Evolutionary conservation across 495 filamentous ascomycete species (phyloP).

Genomic region (Neurospora sp.): DNA sequence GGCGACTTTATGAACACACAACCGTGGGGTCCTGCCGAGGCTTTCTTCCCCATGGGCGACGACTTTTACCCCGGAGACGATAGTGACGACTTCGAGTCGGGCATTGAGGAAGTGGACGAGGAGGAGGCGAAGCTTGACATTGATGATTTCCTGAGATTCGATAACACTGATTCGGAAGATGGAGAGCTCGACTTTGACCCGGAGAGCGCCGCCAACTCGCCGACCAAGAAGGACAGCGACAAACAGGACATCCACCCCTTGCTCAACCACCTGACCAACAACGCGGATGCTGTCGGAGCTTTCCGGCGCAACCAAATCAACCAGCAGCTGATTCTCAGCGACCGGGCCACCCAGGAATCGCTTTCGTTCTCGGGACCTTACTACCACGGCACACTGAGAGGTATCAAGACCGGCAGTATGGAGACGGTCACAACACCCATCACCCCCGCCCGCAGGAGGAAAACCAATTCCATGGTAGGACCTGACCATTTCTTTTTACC

Average conservation of each 20-base stretch:
- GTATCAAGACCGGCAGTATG: constrained; percentile 46
- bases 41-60: constrained; percentile 60
- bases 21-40: constrained; percentile 61
- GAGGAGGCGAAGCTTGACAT: constrained; percentile 55
- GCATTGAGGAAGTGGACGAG: constrained; percentile 49
- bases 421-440: constrained; percentile 45
- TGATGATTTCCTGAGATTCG: constrained; percentile 64
- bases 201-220: constrained; percentile 39
- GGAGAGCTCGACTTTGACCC: constrained; percentile 26
- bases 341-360: constrained; percentile 42
- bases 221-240: constrained; percentile 27
- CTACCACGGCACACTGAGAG: constrained; percentile 36
- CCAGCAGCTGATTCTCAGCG: constrained; percentile 55
- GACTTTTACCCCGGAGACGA: constrained; percentile 31
- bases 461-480: constrained; percentile 16
- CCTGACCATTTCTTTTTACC: neutral
- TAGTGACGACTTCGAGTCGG: constrained; percentile 20
- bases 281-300: constrained; percentile 57
- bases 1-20: constrained; percentile 51
- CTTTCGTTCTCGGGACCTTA: constrained; percentile 44
- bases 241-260: constrained; percentile 26
- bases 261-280: constrained; percentile 56
- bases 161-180: constrained; percentile 45
- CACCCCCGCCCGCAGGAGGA: constrained; percentile 41
- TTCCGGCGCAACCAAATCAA: constrained; percentile 72